Evolutionary conservation across 169 alveolate genomes (phyloP).

Genomic region (Plasmodium billcollinsi): DNA sequence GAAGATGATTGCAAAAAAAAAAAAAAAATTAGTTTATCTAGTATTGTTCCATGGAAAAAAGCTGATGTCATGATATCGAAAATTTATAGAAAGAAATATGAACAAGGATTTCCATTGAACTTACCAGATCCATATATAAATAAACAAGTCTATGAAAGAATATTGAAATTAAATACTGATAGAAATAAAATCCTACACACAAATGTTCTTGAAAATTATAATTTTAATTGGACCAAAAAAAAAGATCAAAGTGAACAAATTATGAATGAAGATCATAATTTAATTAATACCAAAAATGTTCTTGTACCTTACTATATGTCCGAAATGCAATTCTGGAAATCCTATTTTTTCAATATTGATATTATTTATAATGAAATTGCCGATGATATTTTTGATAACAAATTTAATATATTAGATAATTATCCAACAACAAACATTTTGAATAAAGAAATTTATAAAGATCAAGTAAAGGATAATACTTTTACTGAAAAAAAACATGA

Average conservation of each 20-base stretch:
- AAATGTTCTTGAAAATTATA: slow-evolving; percentile 49
- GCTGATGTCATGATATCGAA: slow-evolving; percentile 75
- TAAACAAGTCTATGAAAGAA: slow-evolving; percentile 30
- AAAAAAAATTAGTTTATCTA: slow-evolving; percentile 39
- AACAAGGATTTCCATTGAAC: slow-evolving; percentile 47
- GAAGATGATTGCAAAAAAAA: not conserved
- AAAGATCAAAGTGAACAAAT: slow-evolving; percentile 73
- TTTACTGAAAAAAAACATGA: not conserved
- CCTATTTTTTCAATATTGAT: slow-evolving; percentile 69
- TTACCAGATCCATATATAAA: slow-evolving; percentile 51
- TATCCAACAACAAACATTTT: not conserved
- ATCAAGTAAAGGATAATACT: no score
- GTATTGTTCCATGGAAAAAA: slow-evolving; percentile 77
- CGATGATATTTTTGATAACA: slow-evolving; percentile 41
- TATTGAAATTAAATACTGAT: slow-evolving; percentile 64
- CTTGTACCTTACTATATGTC: slow-evolving; percentile 61
- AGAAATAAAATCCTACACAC: slow-evolving; percentile 58
- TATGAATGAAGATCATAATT: slow-evolving; percentile 34
- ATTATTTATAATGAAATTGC: slow-evolving; percentile 74
- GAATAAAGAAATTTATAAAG: no score
- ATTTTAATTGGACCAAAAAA: slow-evolving; percentile 65
- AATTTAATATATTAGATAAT: not conserved
- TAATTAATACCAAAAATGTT: slow-evolving; percentile 28
- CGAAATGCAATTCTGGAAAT: slow-evolving; percentile 64
- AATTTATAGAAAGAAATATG: slow-evolving; percentile 67